A percentile compares a stretch with the other conserved stretches of the same genome.
phyloP scores from a whole-genome alignment of 805 yeast genomes.

The Starmerella apis region DNA sequence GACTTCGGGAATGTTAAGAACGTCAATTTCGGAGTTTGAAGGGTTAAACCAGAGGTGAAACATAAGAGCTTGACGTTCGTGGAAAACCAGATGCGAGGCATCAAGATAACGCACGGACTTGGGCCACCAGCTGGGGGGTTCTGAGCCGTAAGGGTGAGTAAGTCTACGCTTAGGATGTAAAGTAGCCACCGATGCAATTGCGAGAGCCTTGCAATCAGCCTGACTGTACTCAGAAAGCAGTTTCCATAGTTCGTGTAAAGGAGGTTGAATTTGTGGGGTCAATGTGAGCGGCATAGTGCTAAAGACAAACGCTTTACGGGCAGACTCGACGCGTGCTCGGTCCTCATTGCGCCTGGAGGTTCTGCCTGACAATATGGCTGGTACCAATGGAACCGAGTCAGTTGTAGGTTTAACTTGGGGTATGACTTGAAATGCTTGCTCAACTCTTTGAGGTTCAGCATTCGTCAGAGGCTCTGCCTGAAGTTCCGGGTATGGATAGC shows the following conservation, averaged over 20 bases:
- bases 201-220: not conserved
- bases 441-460: too few species aligned
- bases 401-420: too few species aligned
- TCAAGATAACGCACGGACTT: not conserved
- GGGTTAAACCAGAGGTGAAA: not conserved
- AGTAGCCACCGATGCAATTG: not conserved
- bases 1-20: not conserved
- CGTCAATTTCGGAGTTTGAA: not conserved
- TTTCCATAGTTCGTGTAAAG: not conserved
- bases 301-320: not conserved
- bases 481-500: too few species aligned
- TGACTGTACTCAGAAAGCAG: not conserved
- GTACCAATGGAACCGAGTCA: too few species aligned
- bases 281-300: not conserved
- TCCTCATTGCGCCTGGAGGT: too few species aligned
- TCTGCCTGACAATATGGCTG: too few species aligned
- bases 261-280: not conserved
- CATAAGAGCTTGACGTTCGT: not conserved
- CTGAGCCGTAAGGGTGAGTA: not conserved
- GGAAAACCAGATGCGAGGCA: slow-evolving; percentile 1
- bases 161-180: not conserved
- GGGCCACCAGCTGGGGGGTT: slow-evolving; percentile 11
- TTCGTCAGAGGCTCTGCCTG: too few species aligned
- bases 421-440: too few species aligned
- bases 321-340: too few species aligned